Evolutionary conservation across 805 yeast species (phyloP), one percentile per base, ranked within the genome.

Genomic region (Starmerella geochares): DNA sequence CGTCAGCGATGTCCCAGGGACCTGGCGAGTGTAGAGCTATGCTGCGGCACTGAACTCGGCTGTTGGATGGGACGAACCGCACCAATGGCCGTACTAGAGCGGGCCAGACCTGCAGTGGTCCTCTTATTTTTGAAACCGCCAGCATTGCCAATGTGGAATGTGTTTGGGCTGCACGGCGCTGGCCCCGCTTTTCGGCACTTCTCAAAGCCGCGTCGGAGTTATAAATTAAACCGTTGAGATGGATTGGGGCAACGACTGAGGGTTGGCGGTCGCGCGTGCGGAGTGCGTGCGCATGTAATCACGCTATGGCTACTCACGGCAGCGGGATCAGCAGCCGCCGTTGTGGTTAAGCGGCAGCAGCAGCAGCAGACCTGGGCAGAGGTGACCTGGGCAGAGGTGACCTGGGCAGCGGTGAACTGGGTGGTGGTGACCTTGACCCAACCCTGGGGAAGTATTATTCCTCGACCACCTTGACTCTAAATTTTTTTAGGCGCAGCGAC

Each of bases 1-100:
- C 59, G 45, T 65, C 69, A 4, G 45, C 33, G 9, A 55, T 49
- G 11, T 13, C 37, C 66, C 66, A 62, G 3, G 46, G 46, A 6
- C 46, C 46, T 10, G 25, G 28, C 14, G 46, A 28, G 20, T 31
- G 37, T 25, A 42, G 27, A 8, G 46, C 25, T 7, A 42, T 21
- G 20, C 28, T 4, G 14, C 44, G 33, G 41, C 20, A 19, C 11
- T 27, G 29, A 27, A 27, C 29, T 9, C 11, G 8, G 17, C 35
- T n/a, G n/a, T n/a, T n/a, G n/a, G n/a, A n/a, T n/a, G n/a, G n/a
- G n/a, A n/a, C n/a, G n/a, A n/a, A n/a, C n/a, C n/a, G n/a, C n/a
- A n/a, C n/a, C n/a, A n/a, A n/a, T n/a, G n/a, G n/a, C n/a, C n/a
- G n/a, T n/a, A n/a, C n/a, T n/a, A n/a, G n/a, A n/a, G n/a, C n/a